These are phyloP conservation scores for Citrus sinensis DNA, from an alignment of 345 rosid genomes.

Conservation along the genomic window DVS_A1.0 CM039161.1:24527001-24527500, in stretches of 20 bases:
- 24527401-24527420: slow-evolving; percentile 8
- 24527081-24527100: slow-evolving; percentile 75
- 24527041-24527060: slow-evolving; percentile 87
- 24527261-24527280: not conserved
- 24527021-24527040: slow-evolving; percentile 28
- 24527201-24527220: not conserved
- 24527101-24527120: slow-evolving; percentile 64
- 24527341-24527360: not conserved
- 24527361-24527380: not conserved
- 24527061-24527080: slow-evolving; percentile 72
- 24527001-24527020: not conserved
- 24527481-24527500: slow-evolving; percentile 58
- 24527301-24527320: slow-evolving; percentile 11
- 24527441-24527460: slow-evolving; percentile 53
- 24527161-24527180: slow-evolving; percentile 11
- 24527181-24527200: not conserved
- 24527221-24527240: not conserved
- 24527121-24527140: slow-evolving; percentile 20
- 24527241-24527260: not conserved
- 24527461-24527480: slow-evolving; percentile 53
- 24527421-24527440: slow-evolving; percentile 1
- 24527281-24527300: not conserved
- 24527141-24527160: slow-evolving; percentile 4
- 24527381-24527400: not conserved
- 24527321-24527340: not conserved